Conservation (phyloP, 2,329 filamentous ascomycete species). For the Rhinocladiella similis region DNA sequence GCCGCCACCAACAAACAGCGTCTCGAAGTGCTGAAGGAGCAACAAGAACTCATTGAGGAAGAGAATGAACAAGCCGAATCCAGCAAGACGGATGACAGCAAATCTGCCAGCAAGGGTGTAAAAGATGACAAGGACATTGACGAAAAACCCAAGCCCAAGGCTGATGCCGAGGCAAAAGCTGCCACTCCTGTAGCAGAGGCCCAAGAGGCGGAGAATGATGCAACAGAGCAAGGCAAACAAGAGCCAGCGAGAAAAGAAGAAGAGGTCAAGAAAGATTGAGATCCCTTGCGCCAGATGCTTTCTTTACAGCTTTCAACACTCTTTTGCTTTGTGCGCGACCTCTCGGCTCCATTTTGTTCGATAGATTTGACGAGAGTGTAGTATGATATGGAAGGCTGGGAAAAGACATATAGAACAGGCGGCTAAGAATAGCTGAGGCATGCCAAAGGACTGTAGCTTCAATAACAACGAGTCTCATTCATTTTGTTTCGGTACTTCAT, state of each 20-base stretch:
- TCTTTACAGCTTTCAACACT: neutral
- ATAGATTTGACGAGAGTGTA: neutral
- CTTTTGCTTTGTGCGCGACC: neutral
- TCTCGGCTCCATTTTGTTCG: too few species aligned
- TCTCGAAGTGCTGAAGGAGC: constrained; percentile 95
- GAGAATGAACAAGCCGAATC: constrained; percentile 89
- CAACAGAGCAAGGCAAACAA: constrained; percentile 40
- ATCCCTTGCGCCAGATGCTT: neutral
- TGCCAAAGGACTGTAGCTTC: too few species aligned
- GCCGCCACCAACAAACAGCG: constrained; percentile 98
- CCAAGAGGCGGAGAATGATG: constrained; percentile 45
- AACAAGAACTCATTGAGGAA: constrained; percentile 96
- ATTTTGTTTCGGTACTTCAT: neutral
- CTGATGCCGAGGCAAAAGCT: constrained; percentile 47
- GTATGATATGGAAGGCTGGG: neutral
- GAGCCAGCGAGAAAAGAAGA: constrained; percentile 33
- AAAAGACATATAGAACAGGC: neutral
- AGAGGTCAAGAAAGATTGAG: constrained; percentile 24
- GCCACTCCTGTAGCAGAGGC: constrained; percentile 56
- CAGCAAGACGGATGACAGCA: constrained; percentile 53
- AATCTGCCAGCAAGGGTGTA: neutral
- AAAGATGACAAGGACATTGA: constrained; percentile 77
- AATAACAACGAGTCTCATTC: neutral
- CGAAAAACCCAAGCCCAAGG: constrained; percentile 72
- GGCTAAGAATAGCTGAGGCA: neutral